Evolutionary conservation across 768 basidiomycete species (phyloP), one percentile per base, ranked within the genome.

Genomic region (Lactarius psammicola): DNA sequence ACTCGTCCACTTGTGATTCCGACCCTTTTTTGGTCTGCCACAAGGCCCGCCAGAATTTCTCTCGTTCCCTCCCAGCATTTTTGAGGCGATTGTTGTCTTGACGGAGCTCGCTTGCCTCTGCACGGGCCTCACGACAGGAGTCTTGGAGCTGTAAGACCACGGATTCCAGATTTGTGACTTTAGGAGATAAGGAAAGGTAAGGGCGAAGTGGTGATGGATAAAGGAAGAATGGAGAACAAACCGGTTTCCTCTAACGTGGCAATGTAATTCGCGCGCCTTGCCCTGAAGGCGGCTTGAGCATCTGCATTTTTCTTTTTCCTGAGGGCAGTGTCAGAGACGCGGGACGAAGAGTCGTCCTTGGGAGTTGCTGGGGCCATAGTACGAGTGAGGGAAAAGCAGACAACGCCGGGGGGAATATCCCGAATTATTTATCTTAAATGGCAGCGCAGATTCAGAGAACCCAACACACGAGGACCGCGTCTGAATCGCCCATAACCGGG

Each of bases 251-350:
- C 92, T 68, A 94, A 84, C 15, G 90, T 93, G 51, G 89, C 85
- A 73, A 94, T 94, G 75, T 94, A 94, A 76, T 90, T 92, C 57
- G 89, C 90, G 69, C 92, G 83, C 70, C 90, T 78, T 57, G 88
- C 88, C 68, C 90, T 82, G 76, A 92, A 93, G 65, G 90, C 90
- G 61, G 92, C 91, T 77, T 94, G 92, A 2, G 92, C 92, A 73
- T 92, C 89, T 40, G 92, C 92, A 72, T 94, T 94, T 79, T 94
- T 94, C 81, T 90, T 91, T 80, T 91, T 92, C 69, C 90, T 80
- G 71, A 89, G 80, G 38, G 87, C 86, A 15, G 88, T 82, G 75
- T 90, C 88, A 69, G 87, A 81, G 74, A 87, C 74, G 68, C 82
- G 82, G 54, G 79, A 71, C 31, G 66, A 40, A 38, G 75, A 67